These are phyloP conservation scores for Chlorella vulgaris DNA, from an alignment of 139 green algal genomes.

Conservation along the genomic window DNA sequence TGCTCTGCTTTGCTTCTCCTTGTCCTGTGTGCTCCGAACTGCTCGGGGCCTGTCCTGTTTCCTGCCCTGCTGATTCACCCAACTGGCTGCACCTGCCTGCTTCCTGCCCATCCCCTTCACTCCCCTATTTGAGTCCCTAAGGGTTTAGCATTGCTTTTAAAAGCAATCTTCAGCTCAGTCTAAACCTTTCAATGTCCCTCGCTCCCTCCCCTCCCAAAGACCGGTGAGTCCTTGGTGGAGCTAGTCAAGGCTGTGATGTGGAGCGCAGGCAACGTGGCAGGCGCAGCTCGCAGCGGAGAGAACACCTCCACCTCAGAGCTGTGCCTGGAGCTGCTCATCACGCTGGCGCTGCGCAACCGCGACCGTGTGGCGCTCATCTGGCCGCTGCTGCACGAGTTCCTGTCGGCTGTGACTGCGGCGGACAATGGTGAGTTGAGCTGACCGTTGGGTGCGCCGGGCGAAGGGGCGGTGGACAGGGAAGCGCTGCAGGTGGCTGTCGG, in stretches of 20 bases:
- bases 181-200: not conserved
- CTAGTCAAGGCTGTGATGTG: constrained; percentile 84
- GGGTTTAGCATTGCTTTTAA: too few relatives aligned
- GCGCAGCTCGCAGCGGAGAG: constrained; percentile 48
- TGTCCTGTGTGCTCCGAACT: too few relatives aligned
- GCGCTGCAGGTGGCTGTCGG: too few relatives aligned
- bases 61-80: too few relatives aligned
- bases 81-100: too few relatives aligned
- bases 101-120: too few relatives aligned
- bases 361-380: constrained; percentile 88
- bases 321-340: constrained; percentile 90
- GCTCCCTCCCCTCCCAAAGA: not conserved
- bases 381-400: constrained; percentile 80
- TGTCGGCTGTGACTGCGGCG: constrained; percentile 34
- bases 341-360: constrained; percentile 87
- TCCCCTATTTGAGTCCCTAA: too few relatives aligned
- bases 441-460: too few relatives aligned
- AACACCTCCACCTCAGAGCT: constrained; percentile 72
- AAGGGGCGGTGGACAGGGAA: too few relatives aligned
- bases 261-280: constrained; percentile 56
- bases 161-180: too few relatives aligned
- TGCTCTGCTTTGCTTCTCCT: too few relatives aligned
- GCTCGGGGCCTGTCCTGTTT: too few relatives aligned
- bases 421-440: constrained; percentile 9
- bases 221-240: constrained; percentile 72